Conservation (phyloP, 768 basidiomycete genomes). For the Suillus placidus region DNA sequence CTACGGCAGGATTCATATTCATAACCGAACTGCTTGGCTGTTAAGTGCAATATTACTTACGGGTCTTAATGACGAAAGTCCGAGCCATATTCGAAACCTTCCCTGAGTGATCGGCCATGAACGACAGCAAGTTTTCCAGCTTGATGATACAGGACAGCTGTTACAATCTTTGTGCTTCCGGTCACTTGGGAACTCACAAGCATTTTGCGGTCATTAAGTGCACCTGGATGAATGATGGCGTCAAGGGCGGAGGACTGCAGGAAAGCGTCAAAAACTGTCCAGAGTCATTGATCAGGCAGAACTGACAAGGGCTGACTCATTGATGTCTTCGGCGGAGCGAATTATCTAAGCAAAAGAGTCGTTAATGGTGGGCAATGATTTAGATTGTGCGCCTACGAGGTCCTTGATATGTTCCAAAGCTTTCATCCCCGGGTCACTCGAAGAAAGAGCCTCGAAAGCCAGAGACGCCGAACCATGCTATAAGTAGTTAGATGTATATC, state of each 20-base stretch:
- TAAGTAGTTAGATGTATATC: not conserved
- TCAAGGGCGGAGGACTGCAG: constrained; percentile 62
- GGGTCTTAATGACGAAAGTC: constrained; percentile 45
- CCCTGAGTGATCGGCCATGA: constrained; percentile 60
- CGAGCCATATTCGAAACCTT: constrained; percentile 42
- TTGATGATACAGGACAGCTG: constrained; percentile 27
- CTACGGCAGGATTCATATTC: constrained; percentile 38
- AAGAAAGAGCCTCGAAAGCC: constrained; percentile 11
- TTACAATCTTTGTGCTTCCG: not conserved
- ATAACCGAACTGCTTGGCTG: not conserved
- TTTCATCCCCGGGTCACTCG: constrained; percentile 24
- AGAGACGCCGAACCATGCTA: constrained; percentile 20
- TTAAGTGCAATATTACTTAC: constrained; percentile 43
- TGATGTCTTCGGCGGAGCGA: constrained; percentile 32
- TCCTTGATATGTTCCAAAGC: constrained; percentile 32
- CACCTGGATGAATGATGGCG: constrained; percentile 55
- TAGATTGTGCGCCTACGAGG: constrained; percentile 20
- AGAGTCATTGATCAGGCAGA: not conserved
- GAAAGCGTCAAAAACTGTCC: not conserved
- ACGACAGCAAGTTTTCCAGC: constrained; percentile 72
- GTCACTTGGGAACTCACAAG: constrained; percentile 49
- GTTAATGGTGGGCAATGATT: not conserved
- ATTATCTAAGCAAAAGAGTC: constrained; percentile 25
- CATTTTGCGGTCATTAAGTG: constrained; percentile 78
- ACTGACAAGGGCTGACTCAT: constrained; percentile 31